Evolutionary conservation across 1,139 yeast species (phyloP).

Genomic region (Groenewaldozyma sp.): DNA sequence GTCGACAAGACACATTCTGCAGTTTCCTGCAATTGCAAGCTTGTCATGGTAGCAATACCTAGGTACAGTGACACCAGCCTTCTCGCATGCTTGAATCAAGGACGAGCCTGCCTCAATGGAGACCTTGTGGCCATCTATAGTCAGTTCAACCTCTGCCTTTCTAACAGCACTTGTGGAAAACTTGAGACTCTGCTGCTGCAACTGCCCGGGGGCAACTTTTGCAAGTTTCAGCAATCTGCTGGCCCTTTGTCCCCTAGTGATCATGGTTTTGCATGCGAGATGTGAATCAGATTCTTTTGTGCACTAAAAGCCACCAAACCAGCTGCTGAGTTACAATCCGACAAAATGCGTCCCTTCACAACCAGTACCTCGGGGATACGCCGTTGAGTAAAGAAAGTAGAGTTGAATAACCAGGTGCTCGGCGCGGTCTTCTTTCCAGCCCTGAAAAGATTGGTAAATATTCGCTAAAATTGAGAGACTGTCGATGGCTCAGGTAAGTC

Average conservation of each 20-base stretch:
- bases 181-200: too few relatives aligned
- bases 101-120: conserved; percentile 81
- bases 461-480: too few relatives aligned
- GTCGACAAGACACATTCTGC: conserved; percentile 90
- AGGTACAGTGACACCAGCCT: conserved; percentile 82
- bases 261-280: background rate
- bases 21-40: conserved; percentile 87
- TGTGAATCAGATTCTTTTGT: background rate
- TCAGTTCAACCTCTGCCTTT: conserved; percentile 57
- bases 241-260: background rate
- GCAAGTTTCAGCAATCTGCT: conserved; percentile 2
- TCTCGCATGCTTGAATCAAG: conserved; percentile 84
- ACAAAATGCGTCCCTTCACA: too few relatives aligned
- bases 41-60: conserved; percentile 90
- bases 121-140: conserved; percentile 71
- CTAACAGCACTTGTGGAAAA: conserved; percentile 25
- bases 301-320: too few relatives aligned
- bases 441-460: too few relatives aligned
- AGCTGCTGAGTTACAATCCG: too few relatives aligned
- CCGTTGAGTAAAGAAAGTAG: too few relatives aligned
- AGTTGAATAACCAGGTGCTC: too few relatives aligned
- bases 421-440: too few relatives aligned
- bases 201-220: conserved; percentile 10
- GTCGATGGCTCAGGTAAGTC: too few relatives aligned
- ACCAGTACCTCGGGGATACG: too few relatives aligned